Conservation (phyloP, 2,329 filamentous ascomycete genomes). For the Diaporthe citriasiana region DNA sequence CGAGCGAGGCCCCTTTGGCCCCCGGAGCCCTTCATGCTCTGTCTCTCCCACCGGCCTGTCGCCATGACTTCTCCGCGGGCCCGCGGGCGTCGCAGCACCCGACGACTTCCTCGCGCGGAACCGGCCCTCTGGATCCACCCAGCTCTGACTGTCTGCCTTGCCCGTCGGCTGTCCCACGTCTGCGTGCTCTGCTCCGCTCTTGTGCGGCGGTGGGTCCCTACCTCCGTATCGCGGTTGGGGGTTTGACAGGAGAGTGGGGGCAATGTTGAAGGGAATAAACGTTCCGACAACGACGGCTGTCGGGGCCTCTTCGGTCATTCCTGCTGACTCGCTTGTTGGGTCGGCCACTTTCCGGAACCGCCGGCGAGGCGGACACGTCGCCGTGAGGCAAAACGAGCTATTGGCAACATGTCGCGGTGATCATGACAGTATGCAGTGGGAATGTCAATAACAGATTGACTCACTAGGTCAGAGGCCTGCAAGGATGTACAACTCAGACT, state of each 20-base stretch:
- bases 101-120: neutral
- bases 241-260: neutral
- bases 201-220: neutral
- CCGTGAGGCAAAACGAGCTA: neutral
- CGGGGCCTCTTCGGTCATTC: constrained; percentile 34
- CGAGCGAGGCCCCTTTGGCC: neutral
- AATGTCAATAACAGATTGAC: neutral
- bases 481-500: neutral
- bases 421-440: neutral
- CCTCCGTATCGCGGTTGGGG: constrained; percentile 32
- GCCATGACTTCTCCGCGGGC: neutral
- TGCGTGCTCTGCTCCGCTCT: constrained; percentile 18
- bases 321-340: constrained; percentile 32
- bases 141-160: neutral
- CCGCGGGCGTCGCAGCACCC: constrained; percentile 16
- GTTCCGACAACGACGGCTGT: constrained; percentile 1
- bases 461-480: neutral
- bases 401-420: neutral
- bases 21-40: neutral
- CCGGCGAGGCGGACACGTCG: constrained; percentile 24
- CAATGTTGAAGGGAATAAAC: neutral
- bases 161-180: neutral
- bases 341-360: constrained; percentile 35
- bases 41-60: neutral
- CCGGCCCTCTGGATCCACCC: constrained; percentile 8